A percentile compares a stretch with the other conserved stretches of the same genome.
phyloP scores from a whole-genome alignment of 345 rosid species.

The Odontarrhena argentea region DNA sequence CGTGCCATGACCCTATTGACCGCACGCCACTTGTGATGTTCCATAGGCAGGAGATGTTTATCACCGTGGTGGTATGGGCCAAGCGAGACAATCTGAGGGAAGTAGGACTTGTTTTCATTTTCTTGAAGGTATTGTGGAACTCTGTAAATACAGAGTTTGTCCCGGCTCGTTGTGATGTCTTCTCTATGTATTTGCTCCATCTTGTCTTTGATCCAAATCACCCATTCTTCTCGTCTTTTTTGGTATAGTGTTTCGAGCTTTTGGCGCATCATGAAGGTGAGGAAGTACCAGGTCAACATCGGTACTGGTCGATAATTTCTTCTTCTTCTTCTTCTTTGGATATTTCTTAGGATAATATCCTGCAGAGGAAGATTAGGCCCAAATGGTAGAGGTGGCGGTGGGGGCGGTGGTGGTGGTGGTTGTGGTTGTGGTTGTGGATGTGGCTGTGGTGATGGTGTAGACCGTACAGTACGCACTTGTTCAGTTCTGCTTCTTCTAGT shows the following conservation, averaged over 20 bases:
- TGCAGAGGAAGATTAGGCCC: constrained; percentile 30
- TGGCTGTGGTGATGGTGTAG: constrained; percentile 16
- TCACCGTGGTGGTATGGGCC: constrained; percentile 85
- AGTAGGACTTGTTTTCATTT: constrained; percentile 68
- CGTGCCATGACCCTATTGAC: constrained; percentile 67
- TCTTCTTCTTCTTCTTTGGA: neutral
- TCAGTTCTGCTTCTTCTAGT: neutral
- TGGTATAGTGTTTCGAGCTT: constrained; percentile 31
- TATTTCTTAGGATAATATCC: neutral
- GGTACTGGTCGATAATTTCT: neutral
- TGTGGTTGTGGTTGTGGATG: constrained; percentile 5
- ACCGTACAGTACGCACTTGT: constrained; percentile 55
- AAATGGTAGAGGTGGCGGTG: neutral
- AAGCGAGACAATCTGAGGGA: constrained; percentile 72
- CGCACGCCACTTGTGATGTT: constrained; percentile 82
- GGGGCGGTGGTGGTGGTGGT: constrained; percentile 11
- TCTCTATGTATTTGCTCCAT: constrained; percentile 58
- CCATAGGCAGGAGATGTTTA: constrained; percentile 71
- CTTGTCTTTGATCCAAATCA: constrained; percentile 61
- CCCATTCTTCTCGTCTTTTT: constrained; percentile 59
- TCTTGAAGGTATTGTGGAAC: constrained; percentile 39
- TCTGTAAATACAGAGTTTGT: constrained; percentile 42
- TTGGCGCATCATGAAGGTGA: constrained; percentile 36
- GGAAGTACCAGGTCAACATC: constrained; percentile 39
- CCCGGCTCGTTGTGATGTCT: constrained; percentile 63